Evolutionary conservation across 352 stramenopile species (phyloP), one percentile per base, ranked within the genome.

Genomic region (Albugo laibachii): DNA sequence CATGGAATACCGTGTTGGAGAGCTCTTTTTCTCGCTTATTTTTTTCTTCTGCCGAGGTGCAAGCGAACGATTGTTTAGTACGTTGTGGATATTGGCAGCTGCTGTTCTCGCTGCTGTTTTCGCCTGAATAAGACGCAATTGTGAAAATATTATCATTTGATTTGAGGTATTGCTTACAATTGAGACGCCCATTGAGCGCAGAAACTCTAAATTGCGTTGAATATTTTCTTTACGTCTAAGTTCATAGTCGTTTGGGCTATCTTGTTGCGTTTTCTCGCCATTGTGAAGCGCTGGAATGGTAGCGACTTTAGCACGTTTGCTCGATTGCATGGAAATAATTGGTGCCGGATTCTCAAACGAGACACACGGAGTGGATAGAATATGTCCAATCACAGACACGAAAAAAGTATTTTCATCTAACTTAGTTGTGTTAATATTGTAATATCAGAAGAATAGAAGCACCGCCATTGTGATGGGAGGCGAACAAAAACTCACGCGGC

Each of bases 201-300:
- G 85, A 50, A 88, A 84, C 20, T 80, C 65, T 45, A 87, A 46
- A 51, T 92, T 88, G 24, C 78, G 73, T 61, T 80, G 60, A 46
- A 92, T 88, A 52, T 92, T 92, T 36, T 74, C 78, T 10, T 73
- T 62, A 0, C 78, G 73, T 55, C 81, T 82, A 55, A 69, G 68
- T 57, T 92, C 78, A 45, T 92, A 92, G 52, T 80, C 75, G 18
- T 65, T 63, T 45, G 87, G 20, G 8, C 20, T 19, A 3, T 24
- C 3, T 19, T 43, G 16, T 8, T 43, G 38, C 8, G 38, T 43
- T 19, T 43, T 31, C 8, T 31, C 24, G 8, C 24, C 8, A 8
- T 31, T 31, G 8, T 31, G 24, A 31, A 8, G 24, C 24, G 24
- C 24, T 31, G 24, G 24, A 31, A 31, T 43, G 38, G 38, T 24